A percentile compares a stretch with the other conserved stretches of the same genome.
Conservation (phyloP, 2,329 filamentous ascomycete genomes). For the Alternaria solani region DNA sequence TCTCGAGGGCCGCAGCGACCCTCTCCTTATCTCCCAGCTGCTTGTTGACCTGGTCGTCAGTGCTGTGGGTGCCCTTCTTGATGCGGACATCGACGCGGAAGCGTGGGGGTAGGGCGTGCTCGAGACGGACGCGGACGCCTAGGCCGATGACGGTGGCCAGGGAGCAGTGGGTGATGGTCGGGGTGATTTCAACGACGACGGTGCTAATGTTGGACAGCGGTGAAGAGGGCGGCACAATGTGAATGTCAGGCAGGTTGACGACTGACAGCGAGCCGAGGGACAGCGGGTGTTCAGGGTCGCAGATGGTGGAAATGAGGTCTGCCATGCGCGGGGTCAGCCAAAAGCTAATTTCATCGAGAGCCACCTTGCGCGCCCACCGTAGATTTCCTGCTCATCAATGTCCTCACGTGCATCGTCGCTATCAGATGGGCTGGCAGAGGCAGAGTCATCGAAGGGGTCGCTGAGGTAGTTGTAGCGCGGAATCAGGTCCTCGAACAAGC, state of each 20-base stretch:
- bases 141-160: conserved; percentile 95
- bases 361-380: conserved; percentile 64
- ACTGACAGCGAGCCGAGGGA: conserved; percentile 93
- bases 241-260: conserved; percentile 94
- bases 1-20: conserved; percentile 93
- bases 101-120: conserved; percentile 88
- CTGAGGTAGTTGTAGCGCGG: conserved; percentile 59
- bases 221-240: conserved; percentile 73
- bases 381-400: conserved; percentile 97
- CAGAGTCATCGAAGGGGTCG: conserved; percentile 57
- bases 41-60: conserved; percentile 95
- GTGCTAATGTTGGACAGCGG: conserved; percentile 70
- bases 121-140: conserved; percentile 87
- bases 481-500: conserved; percentile 63
- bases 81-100: conserved; percentile 93
- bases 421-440: conserved; percentile 55
- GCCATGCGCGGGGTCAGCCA: conserved; percentile 34
- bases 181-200: conserved; percentile 89
- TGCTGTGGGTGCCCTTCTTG: conserved; percentile 94
- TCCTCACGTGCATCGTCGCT: conserved; percentile 74
- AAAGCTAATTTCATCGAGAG: neutral
- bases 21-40: conserved; percentile 96
- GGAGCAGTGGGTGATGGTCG: conserved; percentile 96
- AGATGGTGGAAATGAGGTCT: conserved; percentile 95
- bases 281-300: conserved; percentile 94